phyloP scores from a whole-genome alignment of 2,329 filamentous ascomycete genomes.

The Endothia cerciana region DNA sequence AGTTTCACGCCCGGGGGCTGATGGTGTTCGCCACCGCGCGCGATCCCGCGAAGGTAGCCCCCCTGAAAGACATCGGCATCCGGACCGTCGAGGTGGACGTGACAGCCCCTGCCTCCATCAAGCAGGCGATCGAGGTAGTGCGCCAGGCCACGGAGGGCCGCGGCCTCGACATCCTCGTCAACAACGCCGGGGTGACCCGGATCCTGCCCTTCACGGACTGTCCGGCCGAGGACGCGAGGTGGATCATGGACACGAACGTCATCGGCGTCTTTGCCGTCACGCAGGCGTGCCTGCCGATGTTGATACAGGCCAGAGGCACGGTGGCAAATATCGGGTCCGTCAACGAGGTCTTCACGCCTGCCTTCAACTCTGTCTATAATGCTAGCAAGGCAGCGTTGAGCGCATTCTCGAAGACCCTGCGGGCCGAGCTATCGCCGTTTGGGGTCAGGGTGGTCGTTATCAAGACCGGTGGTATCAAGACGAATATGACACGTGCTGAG shows the following conservation, averaged over 20 bases:
- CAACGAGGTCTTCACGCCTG: constrained; percentile 42
- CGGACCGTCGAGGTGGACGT: constrained; percentile 48
- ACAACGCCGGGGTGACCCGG: constrained; percentile 45
- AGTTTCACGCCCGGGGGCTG: constrained; percentile 43
- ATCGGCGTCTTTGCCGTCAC: constrained; percentile 44
- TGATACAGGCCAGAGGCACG: constrained; percentile 40
- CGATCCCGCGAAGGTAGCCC: constrained; percentile 38
- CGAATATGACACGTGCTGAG: constrained; percentile 35
- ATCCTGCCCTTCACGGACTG: constrained; percentile 40
- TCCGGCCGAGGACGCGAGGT: constrained; percentile 35
- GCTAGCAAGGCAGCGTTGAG: constrained; percentile 48
- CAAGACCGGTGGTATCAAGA: constrained; percentile 40
- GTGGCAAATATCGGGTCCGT: constrained; percentile 43
- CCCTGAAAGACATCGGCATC: constrained; percentile 40
- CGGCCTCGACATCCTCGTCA: constrained; percentile 48
- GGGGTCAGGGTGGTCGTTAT: constrained; percentile 40
- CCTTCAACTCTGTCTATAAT: constrained; percentile 46
- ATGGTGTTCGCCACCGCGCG: constrained; percentile 47
- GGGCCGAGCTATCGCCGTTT: constrained; percentile 44
- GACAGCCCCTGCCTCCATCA: constrained; percentile 40
- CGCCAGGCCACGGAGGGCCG: constrained; percentile 38
- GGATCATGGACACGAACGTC: constrained; percentile 44
- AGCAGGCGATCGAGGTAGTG: constrained; percentile 38
- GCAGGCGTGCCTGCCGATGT: constrained; percentile 43
- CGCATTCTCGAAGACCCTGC: constrained; percentile 44